Evolutionary conservation across 257 asterid species (phyloP), one percentile per base, ranked within the genome.

Genomic region (Linderniella brevidens): DNA sequence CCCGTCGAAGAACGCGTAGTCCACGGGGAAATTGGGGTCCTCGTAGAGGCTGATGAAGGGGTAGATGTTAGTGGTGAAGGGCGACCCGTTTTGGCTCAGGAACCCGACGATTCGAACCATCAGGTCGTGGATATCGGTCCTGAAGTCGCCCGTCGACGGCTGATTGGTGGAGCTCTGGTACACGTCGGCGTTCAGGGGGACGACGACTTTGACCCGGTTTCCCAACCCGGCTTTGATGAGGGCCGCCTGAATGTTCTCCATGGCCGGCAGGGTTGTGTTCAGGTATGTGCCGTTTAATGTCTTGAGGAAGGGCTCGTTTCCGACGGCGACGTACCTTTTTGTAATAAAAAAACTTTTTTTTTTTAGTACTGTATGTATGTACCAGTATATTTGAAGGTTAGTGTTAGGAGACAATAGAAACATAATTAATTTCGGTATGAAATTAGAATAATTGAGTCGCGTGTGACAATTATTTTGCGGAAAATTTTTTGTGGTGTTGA

Each of bases 241-340:
- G 43, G 93, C 93, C 1, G 93, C 93, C 61, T 81, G 92, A 39
- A 81, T 73, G 19, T 81, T 81, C 52, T 56, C 62, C 1, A 81
- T 72, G 46, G 93, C 92, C 0, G 93, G 93, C 9, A 61, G 41
- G 7, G 86, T 78, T 32, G 76, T 58, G 74, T 14, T 13, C 2
- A 65, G 56, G 64, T 38, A 81, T 39, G 86, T 78, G 14, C 92
- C 92, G 14, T 81, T 81, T 48, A 58, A 70, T 37, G 77, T 46
- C 1, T 66, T 38, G 12, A 81, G 66, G 53, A 81, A 75, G 1
- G 93, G 93, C 50, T 81, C 93, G 42, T 81, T 81, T 29, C 93
- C 93, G 11, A 81, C 93, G 11, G 93, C 93, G 65, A 81, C 93
- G 53, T 81, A 81, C 70, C 93, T 81, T 52, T 55, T 41, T 62